Base-by-base conservation (phyloP, 2,329 filamentous ascomycete genomes). In the Trichoderma sp. region DNA sequence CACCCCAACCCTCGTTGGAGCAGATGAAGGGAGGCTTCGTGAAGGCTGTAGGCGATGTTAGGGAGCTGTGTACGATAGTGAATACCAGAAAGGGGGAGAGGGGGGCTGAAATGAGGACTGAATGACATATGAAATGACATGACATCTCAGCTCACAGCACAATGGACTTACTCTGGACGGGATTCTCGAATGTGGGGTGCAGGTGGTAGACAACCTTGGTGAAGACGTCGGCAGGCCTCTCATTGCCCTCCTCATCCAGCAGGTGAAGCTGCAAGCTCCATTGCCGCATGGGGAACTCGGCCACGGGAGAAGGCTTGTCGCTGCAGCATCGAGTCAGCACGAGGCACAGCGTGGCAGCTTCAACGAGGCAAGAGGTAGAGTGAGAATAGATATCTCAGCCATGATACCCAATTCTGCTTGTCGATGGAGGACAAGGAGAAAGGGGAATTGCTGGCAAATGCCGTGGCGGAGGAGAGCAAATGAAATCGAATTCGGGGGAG, bases 1-100 rank as follows among this genome's bases (percentile, higher is more conserved):
- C 95, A 74, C 95, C 95, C 95, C 95, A 99, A 71, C 95, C 95
- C 79, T 97, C 91, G 78, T 99, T 96, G 69, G 88, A 83, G 78
- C 96, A 96, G 69, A 85, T 85, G 81, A 98, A 99, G 0, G 95
- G 95, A 0, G 93, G 87, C 69, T 90, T 89, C 74, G 88, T 89
- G 81, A 97, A 90, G 26, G 87, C 91, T 95, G 70, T 9, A 24
- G 61, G 28, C 2, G 9, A 51, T 5, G 62, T 65, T 15, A 62
- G 48, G 45, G 48, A 57, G 26, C 21, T 15, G 34, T 47, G 30
- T 17, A 34, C n/a, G 30, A 47, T 7, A 9, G 19, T 12, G 21
- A 30, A 17, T 6, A 15, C 44, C 6, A 24, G 17, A 39, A 7
- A 15, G 14, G 15, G 9, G 5, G 24, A n/a, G 26, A 15, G 3